Evolutionary conservation across 768 basidiomycete genomes (phyloP).

Genomic region (Podaxis carcinomalis): DNA sequence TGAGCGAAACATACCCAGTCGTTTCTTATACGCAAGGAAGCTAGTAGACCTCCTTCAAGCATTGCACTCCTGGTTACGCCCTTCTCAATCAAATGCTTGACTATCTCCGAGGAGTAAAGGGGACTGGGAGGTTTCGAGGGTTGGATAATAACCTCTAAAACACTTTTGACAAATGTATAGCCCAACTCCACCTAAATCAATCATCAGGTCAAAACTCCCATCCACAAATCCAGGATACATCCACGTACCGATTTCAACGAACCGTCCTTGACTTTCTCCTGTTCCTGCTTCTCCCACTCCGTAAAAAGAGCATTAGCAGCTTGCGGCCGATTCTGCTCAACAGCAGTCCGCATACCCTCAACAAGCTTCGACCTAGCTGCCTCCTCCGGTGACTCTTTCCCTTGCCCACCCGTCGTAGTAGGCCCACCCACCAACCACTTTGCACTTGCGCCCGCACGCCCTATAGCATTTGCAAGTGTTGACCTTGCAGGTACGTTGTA

Average conservation of each 20-base stretch:
- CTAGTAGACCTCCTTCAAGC: slow-evolving; percentile 56
- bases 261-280: slow-evolving; percentile 14
- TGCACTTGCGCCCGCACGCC: slow-evolving; percentile 35
- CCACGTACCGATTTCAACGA: neutral
- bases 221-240: neutral
- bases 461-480: slow-evolving; percentile 61
- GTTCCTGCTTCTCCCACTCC: slow-evolving; percentile 47
- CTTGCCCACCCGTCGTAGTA: slow-evolving; percentile 1
- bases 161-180: slow-evolving; percentile 56
- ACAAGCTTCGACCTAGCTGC: slow-evolving; percentile 27
- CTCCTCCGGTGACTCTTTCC: slow-evolving; percentile 15
- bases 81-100: slow-evolving; percentile 53
- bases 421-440: slow-evolving; percentile 39
- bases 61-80: slow-evolving; percentile 56
- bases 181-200: slow-evolving; percentile 14
- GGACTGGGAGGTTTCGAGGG: slow-evolving; percentile 19
- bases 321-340: slow-evolving; percentile 41
- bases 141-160: slow-evolving; percentile 48
- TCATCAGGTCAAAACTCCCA: neutral
- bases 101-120: slow-evolving; percentile 53
- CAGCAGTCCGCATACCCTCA: slow-evolving; percentile 30
- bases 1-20: slow-evolving; percentile 60
- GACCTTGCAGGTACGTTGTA: slow-evolving; percentile 48
- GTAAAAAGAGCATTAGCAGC: slow-evolving; percentile 58
- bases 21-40: slow-evolving; percentile 42